Base-by-base conservation (phyloP, 768 basidiomycete genomes). In the Russula sp. region DNA sequence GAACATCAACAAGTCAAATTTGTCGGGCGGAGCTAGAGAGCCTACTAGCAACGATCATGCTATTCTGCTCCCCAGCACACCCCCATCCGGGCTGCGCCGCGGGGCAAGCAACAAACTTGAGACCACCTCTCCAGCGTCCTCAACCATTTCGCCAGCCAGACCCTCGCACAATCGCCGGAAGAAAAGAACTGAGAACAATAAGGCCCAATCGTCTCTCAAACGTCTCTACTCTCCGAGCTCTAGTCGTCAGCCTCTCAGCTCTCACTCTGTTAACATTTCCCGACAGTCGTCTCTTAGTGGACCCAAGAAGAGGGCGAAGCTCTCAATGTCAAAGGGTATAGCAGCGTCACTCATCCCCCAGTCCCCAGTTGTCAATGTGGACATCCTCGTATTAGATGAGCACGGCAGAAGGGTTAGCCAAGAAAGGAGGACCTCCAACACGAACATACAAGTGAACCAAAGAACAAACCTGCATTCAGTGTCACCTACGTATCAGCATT, bases 321-420 rank as follows among this genome's bases (percentile, higher is more conserved):
- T 39, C 20, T 47, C 61, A 18, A 39, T 22, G 14, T 51, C 53
- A 62, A 68, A 69, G 61, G 50, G 59, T 32, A 44, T 59, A 35
- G 39, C 70, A 42, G 63, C 67, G 49, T 70, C 75, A 73, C 70
- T 74, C 78, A 7, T 48, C 35, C 74, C 75, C 45, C 32, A 44
- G 32, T 76, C 79, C 1, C 81, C 83, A 1, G 72, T 82, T 20
- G 78, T 89, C 13, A 78, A 84, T 45, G 76, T 89, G 55, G 86
- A 91, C 51, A 90, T 91, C 55, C 75, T 85, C 42, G 76, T 88
- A 40, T 59, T 90, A 27, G 88, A 91, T 70, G 78, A 80, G 35
- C 70, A 76, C 35, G 89, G 89, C 13, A 77, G 72, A 55, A 81
- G 76, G 39, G 63, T 91, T 49, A 81, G 78, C 59, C 79, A 83